Percentiles rank a stretch among this genome's conserved stretches.
These are phyloP conservation scores for Chloromonas sp. DNA, from an alignment of 163 green algal genomes.

Conservation along the genomic window DNA sequence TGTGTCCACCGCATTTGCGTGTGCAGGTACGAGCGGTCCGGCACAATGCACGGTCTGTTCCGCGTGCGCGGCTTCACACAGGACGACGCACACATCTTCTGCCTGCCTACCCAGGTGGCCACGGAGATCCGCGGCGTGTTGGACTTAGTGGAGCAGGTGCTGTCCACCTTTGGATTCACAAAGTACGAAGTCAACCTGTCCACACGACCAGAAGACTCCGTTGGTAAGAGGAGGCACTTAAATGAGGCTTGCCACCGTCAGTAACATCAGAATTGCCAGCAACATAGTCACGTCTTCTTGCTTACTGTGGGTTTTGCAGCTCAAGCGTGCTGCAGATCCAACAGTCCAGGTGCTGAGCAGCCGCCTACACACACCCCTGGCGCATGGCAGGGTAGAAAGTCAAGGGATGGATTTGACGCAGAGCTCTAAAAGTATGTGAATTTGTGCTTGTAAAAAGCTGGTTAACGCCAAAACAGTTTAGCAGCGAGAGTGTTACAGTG, in stretches of 20 bases:
- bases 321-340: no score
- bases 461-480: no score
- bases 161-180: conserved; percentile 87
- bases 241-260: no score
- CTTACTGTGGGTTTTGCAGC: no score
- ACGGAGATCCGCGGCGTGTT: conserved; percentile 87
- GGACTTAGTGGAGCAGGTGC: conserved; percentile 82
- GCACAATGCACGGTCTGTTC: conserved; percentile 97
- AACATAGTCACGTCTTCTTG: no score
- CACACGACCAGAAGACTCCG: conserved; percentile 87
- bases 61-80: conserved; percentile 96
- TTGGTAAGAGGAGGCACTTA: conserved; percentile 48
- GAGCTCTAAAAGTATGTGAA: background rate
- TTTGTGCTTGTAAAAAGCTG: background rate
- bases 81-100: conserved; percentile 99
- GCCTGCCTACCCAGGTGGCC: conserved; percentile 76
- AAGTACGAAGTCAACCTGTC: conserved; percentile 85
- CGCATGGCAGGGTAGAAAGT: no score
- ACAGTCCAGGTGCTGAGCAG: no score
- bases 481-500: no score
- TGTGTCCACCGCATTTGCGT: background rate
- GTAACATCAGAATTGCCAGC: no score
- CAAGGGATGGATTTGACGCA: no score
- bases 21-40: conserved; percentile 82
- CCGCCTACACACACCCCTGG: no score